Base-by-base conservation (phyloP, 169 alveolate species). In the Plasmodium reichenowi region DNA sequence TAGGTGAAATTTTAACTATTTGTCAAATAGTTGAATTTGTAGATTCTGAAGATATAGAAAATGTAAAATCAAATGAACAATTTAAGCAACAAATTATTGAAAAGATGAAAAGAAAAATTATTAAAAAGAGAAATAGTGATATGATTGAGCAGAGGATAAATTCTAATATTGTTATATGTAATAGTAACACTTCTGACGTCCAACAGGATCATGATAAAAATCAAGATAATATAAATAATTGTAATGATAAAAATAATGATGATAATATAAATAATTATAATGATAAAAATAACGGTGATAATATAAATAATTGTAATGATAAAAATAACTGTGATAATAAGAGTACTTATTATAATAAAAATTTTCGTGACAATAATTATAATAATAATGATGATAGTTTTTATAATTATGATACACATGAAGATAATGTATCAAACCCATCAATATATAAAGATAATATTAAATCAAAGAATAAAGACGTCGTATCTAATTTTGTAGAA, bases 401-500 rank as follows among this genome's bases (percentile, higher is more conserved):
- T 26, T 22, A 29, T 15, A 63, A 24, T 9, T 6, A 63, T 63
- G 72, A 24, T 63, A 62, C 47, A 10, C 20, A 52, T 15, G 59
- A 24, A 6, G 45, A 15, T 15, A 26, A 17, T 63, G 3, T 2
- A 0, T 38, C 47, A 38, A 38, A 38, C 47, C 47, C 2, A 38
- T 38, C 47, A 38, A 38, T 38, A 5, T 38, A 5, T 38, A 38
- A 45, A 29, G 76, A 78, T 78, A 56, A 78, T 13, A 48, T 38
- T 32, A 64, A 64, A 2, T 20, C 52, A 7, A 59, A 56, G 15
- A 76, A 78, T 71, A 78, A 78, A 52, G 67, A 66, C 45, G 89
- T 70, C 0, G 89, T 78, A 43, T 64, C 89, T 3, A 78, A 78
- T 78, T 78, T 78, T 58, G 89, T 78, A 13, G 89, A 78, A 78